Conservation (phyloP, 345 rosid species). For the Erysimum cheiranthoides region DNA sequence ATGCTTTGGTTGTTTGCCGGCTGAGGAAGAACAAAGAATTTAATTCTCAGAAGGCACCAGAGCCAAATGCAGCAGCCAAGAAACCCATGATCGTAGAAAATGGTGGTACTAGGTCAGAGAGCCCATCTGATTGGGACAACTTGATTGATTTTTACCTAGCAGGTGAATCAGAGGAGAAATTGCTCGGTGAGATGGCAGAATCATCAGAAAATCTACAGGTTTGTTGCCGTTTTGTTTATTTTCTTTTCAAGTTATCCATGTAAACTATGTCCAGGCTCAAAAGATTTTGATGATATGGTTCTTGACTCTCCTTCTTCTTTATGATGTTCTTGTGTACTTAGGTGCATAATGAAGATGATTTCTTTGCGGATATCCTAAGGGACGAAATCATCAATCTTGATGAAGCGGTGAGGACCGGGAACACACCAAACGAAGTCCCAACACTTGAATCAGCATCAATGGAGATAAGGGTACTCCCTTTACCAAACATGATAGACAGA, state of each 20-base stretch:
- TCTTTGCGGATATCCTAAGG: constrained; percentile 72
- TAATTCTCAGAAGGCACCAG: constrained; percentile 40
- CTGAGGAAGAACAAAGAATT: constrained; percentile 65
- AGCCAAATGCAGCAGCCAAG: constrained; percentile 17
- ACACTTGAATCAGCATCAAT: constrained; percentile 40
- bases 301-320: not conserved
- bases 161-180: constrained; percentile 29
- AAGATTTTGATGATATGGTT: not conserved
- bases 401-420: constrained; percentile 37
- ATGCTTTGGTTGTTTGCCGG: constrained; percentile 83
- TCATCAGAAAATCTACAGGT: constrained; percentile 46
- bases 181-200: constrained; percentile 33
- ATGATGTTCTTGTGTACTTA: constrained; percentile 39
- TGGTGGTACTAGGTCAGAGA: constrained; percentile 16
- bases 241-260: not conserved
- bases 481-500: constrained; percentile 41
- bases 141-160: constrained; percentile 43
- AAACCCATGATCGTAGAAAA: constrained; percentile 22
- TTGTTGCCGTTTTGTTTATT: constrained; percentile 8
- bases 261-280: not conserved
- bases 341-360: constrained; percentile 52
- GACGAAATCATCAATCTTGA: constrained; percentile 81
- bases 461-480: constrained; percentile 37
- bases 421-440: constrained; percentile 27
- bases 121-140: constrained; percentile 35